phyloP scores from a whole-genome alignment of 768 basidiomycete genomes.

The Lactarius evosmus region DNA sequence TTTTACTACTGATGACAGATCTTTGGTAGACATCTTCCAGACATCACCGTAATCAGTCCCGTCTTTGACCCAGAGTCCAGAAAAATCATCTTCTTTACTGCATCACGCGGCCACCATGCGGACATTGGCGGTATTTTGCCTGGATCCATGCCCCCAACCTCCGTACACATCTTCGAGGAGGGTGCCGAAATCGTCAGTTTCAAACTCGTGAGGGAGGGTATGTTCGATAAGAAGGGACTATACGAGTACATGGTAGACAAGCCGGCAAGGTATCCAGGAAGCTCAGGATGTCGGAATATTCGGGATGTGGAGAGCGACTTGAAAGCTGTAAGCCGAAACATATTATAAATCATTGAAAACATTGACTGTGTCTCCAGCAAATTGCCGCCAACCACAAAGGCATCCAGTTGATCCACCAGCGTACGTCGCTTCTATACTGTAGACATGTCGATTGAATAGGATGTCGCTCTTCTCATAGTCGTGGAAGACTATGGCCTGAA shows the following conservation, averaged over 20 bases:
- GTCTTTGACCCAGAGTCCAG: constrained; percentile 66
- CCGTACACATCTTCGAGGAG: constrained; percentile 88
- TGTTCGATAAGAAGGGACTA: constrained; percentile 75
- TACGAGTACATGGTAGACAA: constrained; percentile 77
- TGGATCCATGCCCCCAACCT: constrained; percentile 94
- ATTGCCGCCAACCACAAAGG: constrained; percentile 94
- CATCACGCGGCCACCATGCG: constrained; percentile 91
- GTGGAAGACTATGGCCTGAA: constrained; percentile 82
- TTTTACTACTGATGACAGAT: constrained; percentile 21
- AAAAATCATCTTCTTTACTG: constrained; percentile 89
- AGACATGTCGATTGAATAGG: constrained; percentile 19
- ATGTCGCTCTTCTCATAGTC: constrained; percentile 42
- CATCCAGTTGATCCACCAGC: constrained; percentile 75
- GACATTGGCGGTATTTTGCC: constrained; percentile 92
- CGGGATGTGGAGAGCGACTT: constrained; percentile 89
- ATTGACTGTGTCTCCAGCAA: constrained; percentile 52
- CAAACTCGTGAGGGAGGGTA: constrained; percentile 82
- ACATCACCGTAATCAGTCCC: constrained; percentile 92
- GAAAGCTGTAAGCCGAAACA: constrained; percentile 64
- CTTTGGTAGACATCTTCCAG: constrained; percentile 61
- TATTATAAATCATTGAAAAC: constrained; percentile 7
- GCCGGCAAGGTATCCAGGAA: constrained; percentile 78
- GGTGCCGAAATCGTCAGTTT: constrained; percentile 89
- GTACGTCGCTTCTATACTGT: constrained; percentile 40
- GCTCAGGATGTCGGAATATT: constrained; percentile 83